Evolutionary conservation across 805 yeast genomes (phyloP), one percentile per base, ranked within the genome.

Genomic region (Wickerhamiella kazuoi): DNA sequence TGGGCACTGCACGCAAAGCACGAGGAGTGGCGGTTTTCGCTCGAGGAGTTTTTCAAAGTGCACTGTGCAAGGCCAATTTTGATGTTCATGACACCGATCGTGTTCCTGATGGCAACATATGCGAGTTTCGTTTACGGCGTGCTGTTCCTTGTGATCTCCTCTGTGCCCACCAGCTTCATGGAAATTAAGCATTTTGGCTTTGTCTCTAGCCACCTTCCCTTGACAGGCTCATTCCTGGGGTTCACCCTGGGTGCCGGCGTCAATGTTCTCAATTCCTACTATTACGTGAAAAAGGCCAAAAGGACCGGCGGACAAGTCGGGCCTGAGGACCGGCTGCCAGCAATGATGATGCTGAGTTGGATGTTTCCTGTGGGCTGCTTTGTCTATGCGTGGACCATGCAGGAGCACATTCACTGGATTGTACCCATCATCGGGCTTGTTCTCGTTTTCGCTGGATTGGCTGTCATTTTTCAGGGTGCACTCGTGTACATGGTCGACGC

Each of bases 1-100:
- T 66, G 67, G 45, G 78, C 76, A 50, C 76, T 81, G 45, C 84
- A 83, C 81, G 80, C 96, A 21, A 93, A 80, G 61, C 93, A 81
- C 55, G 97, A 87, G 15, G 90, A 87, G 23, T 74, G 72, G 54
- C 82, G 82, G 36, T 56, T 83, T 56, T 61, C 79, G 2, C 55
- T 80, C 36, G 63, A 62, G 26, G 94, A 86, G 55, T 64, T 86
- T 56, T 49, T 82, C 43, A 68, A 71, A 43, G 71, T 80, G 19
- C 81, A 84, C 62, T 65, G 86, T 41, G 60, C 72, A 48, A 71
- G 95, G 50, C 97, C 97, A 2, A 61, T 87, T 45, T 74, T 72
- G 48, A 81, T 87, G 61, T 73, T 74, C 15, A 57, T 71, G 17
- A 67, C 69, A 13, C 71, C 71, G 0, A 63, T 67, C 37, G 54